A percentile compares a stretch with the other conserved stretches of the same genome.
Evolutionary conservation across 2,329 filamentous ascomycete species (phyloP).

Genomic region (Diaporthe longicolla): DNA sequence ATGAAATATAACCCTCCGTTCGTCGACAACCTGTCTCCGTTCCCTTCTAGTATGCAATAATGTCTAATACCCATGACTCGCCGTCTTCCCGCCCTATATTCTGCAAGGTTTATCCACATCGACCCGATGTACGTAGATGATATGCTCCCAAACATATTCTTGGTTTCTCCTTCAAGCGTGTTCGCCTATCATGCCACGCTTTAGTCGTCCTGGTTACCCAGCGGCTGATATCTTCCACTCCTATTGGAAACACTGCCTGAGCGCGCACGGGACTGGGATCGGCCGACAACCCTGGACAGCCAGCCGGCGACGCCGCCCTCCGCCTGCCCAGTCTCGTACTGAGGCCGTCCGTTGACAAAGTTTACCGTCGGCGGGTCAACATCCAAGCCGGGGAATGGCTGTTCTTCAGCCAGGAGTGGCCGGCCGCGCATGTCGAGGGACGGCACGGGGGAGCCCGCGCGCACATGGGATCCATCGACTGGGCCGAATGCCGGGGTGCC

Average conservation of each 20-base stretch:
- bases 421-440: slow-evolving; percentile 79
- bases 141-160: neutral
- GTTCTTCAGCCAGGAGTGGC: slow-evolving; percentile 69
- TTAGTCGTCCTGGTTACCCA: slow-evolving; percentile 58
- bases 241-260: slow-evolving; percentile 51
- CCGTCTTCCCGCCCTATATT: slow-evolving; percentile 18
- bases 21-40: slow-evolving; percentile 21
- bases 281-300: slow-evolving; percentile 57
- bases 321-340: slow-evolving; percentile 44
- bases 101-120: slow-evolving; percentile 18
- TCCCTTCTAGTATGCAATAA: slow-evolving; percentile 39
- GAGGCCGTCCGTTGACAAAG: slow-evolving; percentile 61
- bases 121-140: slow-evolving; percentile 4
- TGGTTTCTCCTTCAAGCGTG: neutral
- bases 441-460: slow-evolving; percentile 82
- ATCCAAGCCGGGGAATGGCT: slow-evolving; percentile 83
- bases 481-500: slow-evolving; percentile 80
- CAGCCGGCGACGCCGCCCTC: slow-evolving; percentile 64
- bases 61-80: slow-evolving; percentile 32
- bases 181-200: slow-evolving; percentile 10
- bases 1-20: neutral
- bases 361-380: slow-evolving; percentile 82
- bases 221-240: slow-evolving; percentile 55
- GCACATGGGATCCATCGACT: slow-evolving; percentile 87
- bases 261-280: slow-evolving; percentile 52